These are phyloP conservation scores for Trichoderma polysporum DNA, from an alignment of 2,329 filamentous ascomycete species.

Conservation along the genomic window DNA sequence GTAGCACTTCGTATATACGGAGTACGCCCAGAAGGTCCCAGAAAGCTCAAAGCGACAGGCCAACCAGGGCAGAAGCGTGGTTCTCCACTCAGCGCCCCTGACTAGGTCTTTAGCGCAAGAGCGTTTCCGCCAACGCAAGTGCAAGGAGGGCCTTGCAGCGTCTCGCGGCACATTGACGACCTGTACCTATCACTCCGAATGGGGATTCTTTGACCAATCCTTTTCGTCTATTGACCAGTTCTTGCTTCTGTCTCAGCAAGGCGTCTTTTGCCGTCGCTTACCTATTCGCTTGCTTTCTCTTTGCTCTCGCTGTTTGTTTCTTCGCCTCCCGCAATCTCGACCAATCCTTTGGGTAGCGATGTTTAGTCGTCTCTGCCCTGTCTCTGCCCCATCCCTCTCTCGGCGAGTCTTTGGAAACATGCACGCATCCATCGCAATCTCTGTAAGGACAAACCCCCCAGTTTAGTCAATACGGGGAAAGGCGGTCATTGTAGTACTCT, in stretches of 20 bases:
- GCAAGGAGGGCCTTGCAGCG: slow-evolving; percentile 15
- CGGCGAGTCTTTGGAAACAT: slow-evolving; percentile 5
- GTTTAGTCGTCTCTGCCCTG: not conserved
- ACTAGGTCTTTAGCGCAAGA: slow-evolving; percentile 18
- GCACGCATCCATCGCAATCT: slow-evolving; percentile 14
- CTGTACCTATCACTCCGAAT: not conserved
- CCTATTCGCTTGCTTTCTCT: not conserved
- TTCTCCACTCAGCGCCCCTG: slow-evolving; percentile 17
- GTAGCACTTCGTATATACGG: not conserved
- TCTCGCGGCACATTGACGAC: slow-evolving; percentile 4
- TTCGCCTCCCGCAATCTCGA: slow-evolving; percentile 13
- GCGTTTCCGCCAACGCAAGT: slow-evolving; percentile 20
- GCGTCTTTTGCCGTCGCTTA: not conserved
- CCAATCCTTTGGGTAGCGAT: not conserved
- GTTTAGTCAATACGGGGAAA: slow-evolving; percentile 10
- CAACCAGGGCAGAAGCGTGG: slow-evolving; percentile 4
- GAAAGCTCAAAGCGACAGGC: not conserved
- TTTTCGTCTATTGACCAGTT: not conserved
- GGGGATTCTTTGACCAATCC: slow-evolving; percentile 4
- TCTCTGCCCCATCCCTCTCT: slow-evolving; percentile 3
- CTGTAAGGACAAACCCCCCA: not conserved
- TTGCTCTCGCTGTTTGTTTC: not conserved
- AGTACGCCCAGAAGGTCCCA: not conserved
- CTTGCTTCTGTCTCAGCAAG: slow-evolving; percentile 5
- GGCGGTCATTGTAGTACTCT: not conserved